Conservation (phyloP, 805 yeast genomes). For the Pichia paraexigua region DNA sequence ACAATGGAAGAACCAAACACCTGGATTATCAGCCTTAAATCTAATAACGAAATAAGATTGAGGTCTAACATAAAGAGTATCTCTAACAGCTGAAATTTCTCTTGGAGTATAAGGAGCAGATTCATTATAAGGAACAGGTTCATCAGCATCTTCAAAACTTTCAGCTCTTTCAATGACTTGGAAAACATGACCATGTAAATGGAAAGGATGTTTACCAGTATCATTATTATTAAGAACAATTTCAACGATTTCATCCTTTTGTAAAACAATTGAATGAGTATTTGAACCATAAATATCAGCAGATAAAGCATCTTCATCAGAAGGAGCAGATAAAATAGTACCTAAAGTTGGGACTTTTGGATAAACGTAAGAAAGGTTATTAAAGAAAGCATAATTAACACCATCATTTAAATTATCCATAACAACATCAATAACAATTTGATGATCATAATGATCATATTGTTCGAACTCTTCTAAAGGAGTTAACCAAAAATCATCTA, state of each 20-base stretch:
- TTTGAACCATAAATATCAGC: slow-evolving; percentile 65
- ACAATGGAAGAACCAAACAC: slow-evolving; percentile 98
- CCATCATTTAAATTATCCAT: slow-evolving; percentile 88
- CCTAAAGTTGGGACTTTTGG: slow-evolving; percentile 84
- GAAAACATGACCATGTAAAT: slow-evolving; percentile 89
- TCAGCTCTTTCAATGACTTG: slow-evolving; percentile 72
- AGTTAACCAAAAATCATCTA: slow-evolving; percentile 72
- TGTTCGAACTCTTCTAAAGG: slow-evolving; percentile 54
- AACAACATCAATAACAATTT: slow-evolving; percentile 59
- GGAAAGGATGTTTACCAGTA: slow-evolving; percentile 96
- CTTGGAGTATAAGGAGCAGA: slow-evolving; percentile 48
- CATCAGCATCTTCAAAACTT: slow-evolving; percentile 45
- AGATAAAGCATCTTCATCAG: slow-evolving; percentile 37
- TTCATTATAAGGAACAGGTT: slow-evolving; percentile 51
- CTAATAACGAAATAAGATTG: slow-evolving; percentile 81
- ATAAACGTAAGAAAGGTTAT: slow-evolving; percentile 65
- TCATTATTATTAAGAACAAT: slow-evolving; percentile 79
- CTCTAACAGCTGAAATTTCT: slow-evolving; percentile 76
- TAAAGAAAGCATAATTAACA: slow-evolving; percentile 93
- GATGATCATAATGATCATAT: slow-evolving; percentile 60
- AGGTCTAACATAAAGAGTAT: slow-evolving; percentile 69
- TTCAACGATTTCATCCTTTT: slow-evolving; percentile 62
- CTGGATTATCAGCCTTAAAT: slow-evolving; percentile 91
- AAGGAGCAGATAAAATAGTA: slow-evolving; percentile 70
- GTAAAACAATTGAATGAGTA: slow-evolving; percentile 67